Base-by-base conservation (phyloP, 2,329 filamentous ascomycete genomes). In the Colletotrichum musae region DNA sequence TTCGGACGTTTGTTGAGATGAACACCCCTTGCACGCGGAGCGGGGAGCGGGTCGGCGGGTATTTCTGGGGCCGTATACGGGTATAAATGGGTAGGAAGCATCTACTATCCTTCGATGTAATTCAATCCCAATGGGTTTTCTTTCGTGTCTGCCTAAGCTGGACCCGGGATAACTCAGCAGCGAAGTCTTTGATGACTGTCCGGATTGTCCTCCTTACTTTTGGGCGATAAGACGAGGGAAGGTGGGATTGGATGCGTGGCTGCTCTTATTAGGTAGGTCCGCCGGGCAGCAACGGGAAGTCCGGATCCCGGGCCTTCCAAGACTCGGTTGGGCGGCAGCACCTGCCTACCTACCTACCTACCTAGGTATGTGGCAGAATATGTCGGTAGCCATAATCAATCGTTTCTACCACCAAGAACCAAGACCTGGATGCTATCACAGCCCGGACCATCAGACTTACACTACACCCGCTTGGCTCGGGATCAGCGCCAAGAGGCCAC, bases 1-100 rank as follows among this genome's bases (percentile, higher is more conserved):
- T 36, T 39, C 50, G 50, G 51, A 56, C 39, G 51, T 64, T 64
- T 64, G 60, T 64, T 64, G 60, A 41, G 60, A 63, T 63, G 60
- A 64, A 50, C 51, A 56, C n/a, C 26, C 36, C 6, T 24, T 9
- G 5, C 47, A n/a, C 6, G 16, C 16, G 41, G 41, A n/a, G 13
- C 41, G 16, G 13, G 41, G 41, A 15, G 41, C 10, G 32, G 32
- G 32, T 7, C 9, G 41, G 41, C 41, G 41, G 13, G 13, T 43
- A 43, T 43, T 15, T 43, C 41, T 15, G 16, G 41, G 41, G 41
- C 41, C 41, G 41, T 43, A 16, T 10, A 12, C 32, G 32, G 32
- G 9, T 36, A 36, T 36, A 36, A 36, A 6, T 36, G 32, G 32
- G 32, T 36, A 36, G 10, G 3, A 6, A 9, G 32, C 9, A 36